Evolutionary conservation across 176 grass and related monocot species (phyloP), one percentile per base, ranked within the genome.

Genomic region (Carex parvula): DNA sequence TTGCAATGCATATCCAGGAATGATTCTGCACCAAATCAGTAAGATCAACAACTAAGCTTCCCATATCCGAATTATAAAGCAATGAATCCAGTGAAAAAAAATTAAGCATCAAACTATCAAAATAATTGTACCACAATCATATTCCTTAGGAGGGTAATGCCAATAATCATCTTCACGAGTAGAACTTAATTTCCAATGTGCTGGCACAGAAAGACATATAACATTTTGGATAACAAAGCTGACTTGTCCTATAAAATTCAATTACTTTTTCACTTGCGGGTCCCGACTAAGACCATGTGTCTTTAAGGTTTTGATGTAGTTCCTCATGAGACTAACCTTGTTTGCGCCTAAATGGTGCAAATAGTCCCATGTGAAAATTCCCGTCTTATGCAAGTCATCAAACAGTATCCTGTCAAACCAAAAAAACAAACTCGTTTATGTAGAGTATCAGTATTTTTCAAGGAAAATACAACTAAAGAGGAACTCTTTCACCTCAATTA

Each of bases 351-450:
- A 80, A 84, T 95, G 87, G 70, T 98, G 87, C 86, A 95, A 81
- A 91, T 98, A 95, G 46, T 98, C 93, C 95, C 95, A 98, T 56
- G 95, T 95, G 85, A 93, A 98, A 70, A 98, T 95, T 84, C 95
- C 92, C 33, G 92, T 98, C 76, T 98, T 95, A 83, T 98, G 92
- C 88, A 98, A 86, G 84, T 98, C 92, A 81, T 98, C 95, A 70
- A 98, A 98, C 30, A 90, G 48, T 84, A 98, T 90, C 80, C 95
- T 98, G 81, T 32, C 18, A 58, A 84, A 82, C 70, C 33, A 56
- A 85, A 14, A 42, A 79, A n/a, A 6, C 8, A 44, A 44, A 6
- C 0, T 46, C 53, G 60, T 84, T 24, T 58, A 18, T 67, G 14
- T 58, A 66, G 37, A 37, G 9, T 18, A 57, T 20, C 18, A 56